A percentile compares a stretch with the other conserved stretches of the same genome.
phyloP scores from a whole-genome alignment of 2,329 filamentous ascomycete genomes.

The Penicillium olsonii region DNA sequence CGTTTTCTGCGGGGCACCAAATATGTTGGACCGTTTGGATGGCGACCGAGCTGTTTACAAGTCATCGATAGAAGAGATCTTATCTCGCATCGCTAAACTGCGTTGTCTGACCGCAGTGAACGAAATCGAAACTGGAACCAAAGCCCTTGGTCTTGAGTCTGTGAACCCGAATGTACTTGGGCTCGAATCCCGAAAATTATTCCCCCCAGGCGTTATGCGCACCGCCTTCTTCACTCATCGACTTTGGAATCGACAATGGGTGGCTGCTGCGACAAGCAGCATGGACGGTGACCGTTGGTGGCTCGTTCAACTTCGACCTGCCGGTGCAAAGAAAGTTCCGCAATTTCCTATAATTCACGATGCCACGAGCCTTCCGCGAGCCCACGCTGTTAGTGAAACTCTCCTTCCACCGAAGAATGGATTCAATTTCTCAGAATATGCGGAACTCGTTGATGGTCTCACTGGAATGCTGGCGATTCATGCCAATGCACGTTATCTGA shows the following conservation, averaged over 20 bases:
- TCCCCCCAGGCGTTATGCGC: slow-evolving; percentile 64
- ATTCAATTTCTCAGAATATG: slow-evolving; percentile 31
- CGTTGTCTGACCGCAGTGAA: slow-evolving; percentile 43
- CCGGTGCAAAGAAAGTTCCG: slow-evolving; percentile 13
- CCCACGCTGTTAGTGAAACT: slow-evolving; percentile 32
- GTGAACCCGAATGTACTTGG: slow-evolving; percentile 39
- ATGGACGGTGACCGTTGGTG: slow-evolving; percentile 77
- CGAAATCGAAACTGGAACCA: slow-evolving; percentile 40
- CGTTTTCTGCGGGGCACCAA: slow-evolving; percentile 66
- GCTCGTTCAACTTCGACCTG: slow-evolving; percentile 54
- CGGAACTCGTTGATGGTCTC: slow-evolving; percentile 37
- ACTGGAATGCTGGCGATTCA: slow-evolving; percentile 41
- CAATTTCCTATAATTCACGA: slow-evolving; percentile 11
- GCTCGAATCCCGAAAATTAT: slow-evolving; percentile 58
- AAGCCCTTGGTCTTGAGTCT: slow-evolving; percentile 40
- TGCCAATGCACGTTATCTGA: slow-evolving; percentile 38
- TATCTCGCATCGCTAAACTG: slow-evolving; percentile 39
- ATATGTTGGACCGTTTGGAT: slow-evolving; percentile 60
- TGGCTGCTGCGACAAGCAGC: slow-evolving; percentile 69
- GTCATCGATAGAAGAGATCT: slow-evolving; percentile 46
- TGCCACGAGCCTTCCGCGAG: slow-evolving; percentile 23
- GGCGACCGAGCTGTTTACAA: slow-evolving; percentile 60
- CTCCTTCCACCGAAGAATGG: slow-evolving; percentile 23
- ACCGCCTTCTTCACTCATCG: slow-evolving; percentile 61
- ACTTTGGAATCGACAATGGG: slow-evolving; percentile 67